Evolutionary conservation across 2,329 filamentous ascomycete genomes (phyloP), one percentile per base, ranked within the genome.

Genomic region (Xylaria sp.): DNA sequence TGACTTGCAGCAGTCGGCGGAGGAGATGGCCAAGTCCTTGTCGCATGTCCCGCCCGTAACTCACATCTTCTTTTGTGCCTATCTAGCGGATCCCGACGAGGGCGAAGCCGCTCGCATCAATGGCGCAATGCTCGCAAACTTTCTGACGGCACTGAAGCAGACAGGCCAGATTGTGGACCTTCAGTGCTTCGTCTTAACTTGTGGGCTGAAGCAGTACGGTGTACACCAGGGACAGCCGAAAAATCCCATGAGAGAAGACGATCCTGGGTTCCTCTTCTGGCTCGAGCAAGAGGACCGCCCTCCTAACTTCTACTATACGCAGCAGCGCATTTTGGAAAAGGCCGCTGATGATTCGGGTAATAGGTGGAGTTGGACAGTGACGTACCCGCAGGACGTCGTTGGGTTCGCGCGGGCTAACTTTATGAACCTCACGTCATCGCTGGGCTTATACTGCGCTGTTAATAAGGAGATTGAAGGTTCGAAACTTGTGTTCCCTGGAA

Each of bases 291-390:
- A 76, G 37, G 81, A 81, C 3, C 76, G 74, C 57, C 77, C 75
- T 9, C 80, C 81, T 2, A 87, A 85, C 75, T 87, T 87, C 73
- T 87, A 87, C 74, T 86, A 86, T 72, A 73, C 78, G 42, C 84
- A 86, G 72, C 82, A 87, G 71, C 76, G 80, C 27, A 81, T 84
- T 63, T 75, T 87, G 3, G 71, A 73, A 60, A 74, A 69, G 54
- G 62, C 65, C 27, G 63, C 69, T 16, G 54, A 57, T 5, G 71
- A 71, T n/a, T 54, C 65, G 21, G 63, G 55, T 2, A 71, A 73
- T 54, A 69, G 48, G 37, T 73, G 66, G 71, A 57, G 69, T 21
- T 79, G 76, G 77, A 73, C 70, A 0, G 77, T 78, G 16, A 80
- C 77, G 1, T 79, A 79, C 58, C 77, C 77, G 18, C 76, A 77